Evolutionary conservation across 2,329 filamentous ascomycete genomes (phyloP).

Genomic region (Lachnellula cervina): DNA sequence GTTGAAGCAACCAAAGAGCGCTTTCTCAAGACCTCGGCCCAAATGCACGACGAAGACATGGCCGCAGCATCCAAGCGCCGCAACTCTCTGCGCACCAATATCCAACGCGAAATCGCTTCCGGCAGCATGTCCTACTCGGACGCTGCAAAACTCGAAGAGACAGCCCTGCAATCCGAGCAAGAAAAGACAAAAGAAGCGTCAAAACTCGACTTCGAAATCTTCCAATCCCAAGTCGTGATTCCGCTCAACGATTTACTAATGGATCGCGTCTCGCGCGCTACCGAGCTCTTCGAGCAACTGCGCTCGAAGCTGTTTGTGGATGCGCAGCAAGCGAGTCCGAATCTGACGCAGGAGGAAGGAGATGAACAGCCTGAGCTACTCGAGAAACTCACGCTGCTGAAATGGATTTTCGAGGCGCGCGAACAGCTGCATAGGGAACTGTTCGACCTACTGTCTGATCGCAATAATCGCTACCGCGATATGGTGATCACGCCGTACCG

Average conservation of each 20-base stretch:
- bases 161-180: constrained; percentile 66
- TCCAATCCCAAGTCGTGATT: constrained; percentile 77
- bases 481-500: constrained; percentile 79
- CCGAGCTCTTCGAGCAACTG: constrained; percentile 72
- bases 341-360: constrained; percentile 88
- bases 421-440: constrained; percentile 80
- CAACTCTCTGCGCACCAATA: constrained; percentile 63
- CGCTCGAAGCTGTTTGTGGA: constrained; percentile 68
- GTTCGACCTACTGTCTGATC: constrained; percentile 78
- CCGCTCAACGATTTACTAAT: constrained; percentile 78
- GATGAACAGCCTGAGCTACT: constrained; percentile 91
- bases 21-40: constrained; percentile 52
- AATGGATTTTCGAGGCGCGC: constrained; percentile 95
- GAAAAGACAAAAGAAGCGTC: constrained; percentile 65
- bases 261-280: constrained; percentile 67
- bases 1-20: constrained; percentile 63
- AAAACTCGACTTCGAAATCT: constrained; percentile 77
- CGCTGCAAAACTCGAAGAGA: constrained; percentile 74
- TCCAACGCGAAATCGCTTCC: constrained; percentile 72
- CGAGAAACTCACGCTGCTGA: constrained; percentile 89
- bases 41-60: constrained; percentile 51
- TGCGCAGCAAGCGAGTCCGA: constrained; percentile 59
- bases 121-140: constrained; percentile 79
- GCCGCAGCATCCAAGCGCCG: constrained; percentile 49
- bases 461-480: constrained; percentile 79